phyloP scores from a whole-genome alignment of 805 yeast genomes.

The Blastobotrys parvus region DNA sequence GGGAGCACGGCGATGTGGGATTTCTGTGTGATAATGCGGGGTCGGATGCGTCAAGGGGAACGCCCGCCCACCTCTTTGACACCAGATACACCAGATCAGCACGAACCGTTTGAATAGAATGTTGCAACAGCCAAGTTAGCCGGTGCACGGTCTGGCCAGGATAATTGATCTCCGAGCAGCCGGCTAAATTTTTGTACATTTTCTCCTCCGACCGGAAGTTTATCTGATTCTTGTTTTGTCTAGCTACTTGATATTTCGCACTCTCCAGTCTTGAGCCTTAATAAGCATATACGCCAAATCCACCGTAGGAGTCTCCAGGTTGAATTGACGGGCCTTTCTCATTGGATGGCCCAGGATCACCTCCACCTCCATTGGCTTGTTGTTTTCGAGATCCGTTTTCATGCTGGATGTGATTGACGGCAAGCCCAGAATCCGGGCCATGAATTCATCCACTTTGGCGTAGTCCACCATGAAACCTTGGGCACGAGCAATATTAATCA shows the following conservation, averaged over 20 bases:
- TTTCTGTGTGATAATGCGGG: too few relatives aligned
- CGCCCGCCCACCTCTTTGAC: too few relatives aligned
- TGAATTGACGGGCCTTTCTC: constrained; percentile 37
- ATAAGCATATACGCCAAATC: constrained; percentile 48
- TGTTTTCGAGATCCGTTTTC: constrained; percentile 55
- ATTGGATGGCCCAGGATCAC: constrained; percentile 61
- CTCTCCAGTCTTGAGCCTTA: constrained; percentile 24
- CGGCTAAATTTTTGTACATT: too few relatives aligned
- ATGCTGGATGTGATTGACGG: constrained; percentile 46
- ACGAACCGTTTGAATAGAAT: too few relatives aligned
- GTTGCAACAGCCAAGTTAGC: too few relatives aligned
- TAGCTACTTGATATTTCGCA: background rate
- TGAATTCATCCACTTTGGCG: constrained; percentile 9
- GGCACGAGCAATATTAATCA: constrained; percentile 54
- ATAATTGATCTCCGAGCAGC: too few relatives aligned
- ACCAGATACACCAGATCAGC: too few relatives aligned
- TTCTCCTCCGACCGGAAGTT: too few relatives aligned
- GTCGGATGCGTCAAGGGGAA: too few relatives aligned
- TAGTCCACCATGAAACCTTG: constrained; percentile 39
- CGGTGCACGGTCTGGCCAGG: too few relatives aligned
- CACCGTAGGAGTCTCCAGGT: constrained; percentile 50
- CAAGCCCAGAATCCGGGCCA: constrained; percentile 7
- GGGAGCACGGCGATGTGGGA: too few relatives aligned
- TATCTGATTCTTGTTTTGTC: background rate
- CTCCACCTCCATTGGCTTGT: constrained; percentile 60